Conservation (phyloP, 2,329 filamentous ascomycete genomes). For the Pleoardoris graminearum region DNA sequence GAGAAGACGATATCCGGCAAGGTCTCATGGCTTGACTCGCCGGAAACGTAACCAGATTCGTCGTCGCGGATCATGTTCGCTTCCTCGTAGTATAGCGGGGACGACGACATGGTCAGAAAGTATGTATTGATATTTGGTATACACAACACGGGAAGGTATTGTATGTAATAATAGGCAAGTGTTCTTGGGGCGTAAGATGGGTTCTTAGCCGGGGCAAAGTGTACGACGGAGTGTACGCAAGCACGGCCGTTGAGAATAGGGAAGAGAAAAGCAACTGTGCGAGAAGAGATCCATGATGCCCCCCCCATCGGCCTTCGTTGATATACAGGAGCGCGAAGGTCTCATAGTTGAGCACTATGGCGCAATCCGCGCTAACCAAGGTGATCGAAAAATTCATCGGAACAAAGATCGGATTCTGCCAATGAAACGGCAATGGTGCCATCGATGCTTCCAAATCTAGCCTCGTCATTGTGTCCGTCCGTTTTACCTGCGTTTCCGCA, state of each 20-base stretch:
- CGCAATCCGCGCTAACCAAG: conserved; percentile 18
- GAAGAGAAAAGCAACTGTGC: conserved; percentile 5
- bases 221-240: not conserved
- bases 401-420: conserved; percentile 11
- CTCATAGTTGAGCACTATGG: conserved; percentile 15
- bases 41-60: conserved; percentile 86
- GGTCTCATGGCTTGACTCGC: conserved; percentile 62
- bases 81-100: conserved; percentile 28
- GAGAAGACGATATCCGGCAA: conserved; percentile 84
- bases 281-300: conserved; percentile 3
- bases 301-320: conserved; percentile 13
- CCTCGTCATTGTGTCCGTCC: not conserved
- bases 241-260: not conserved
- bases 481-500: conserved; percentile 6
- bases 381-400: conserved; percentile 13
- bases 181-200: too few relatives aligned
- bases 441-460: conserved; percentile 5
- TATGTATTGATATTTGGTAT: not conserved
- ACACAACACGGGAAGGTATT: not conserved
- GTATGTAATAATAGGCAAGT: too few relatives aligned
- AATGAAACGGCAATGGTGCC: conserved; percentile 7
- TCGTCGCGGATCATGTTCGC: conserved; percentile 44
- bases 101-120: conserved; percentile 30
- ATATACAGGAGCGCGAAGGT: conserved; percentile 11
- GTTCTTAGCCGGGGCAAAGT: not conserved